phyloP scores from a whole-genome alignment of 2,329 filamentous ascomycete genomes.

The Colletotrichum tropicicola region DNA sequence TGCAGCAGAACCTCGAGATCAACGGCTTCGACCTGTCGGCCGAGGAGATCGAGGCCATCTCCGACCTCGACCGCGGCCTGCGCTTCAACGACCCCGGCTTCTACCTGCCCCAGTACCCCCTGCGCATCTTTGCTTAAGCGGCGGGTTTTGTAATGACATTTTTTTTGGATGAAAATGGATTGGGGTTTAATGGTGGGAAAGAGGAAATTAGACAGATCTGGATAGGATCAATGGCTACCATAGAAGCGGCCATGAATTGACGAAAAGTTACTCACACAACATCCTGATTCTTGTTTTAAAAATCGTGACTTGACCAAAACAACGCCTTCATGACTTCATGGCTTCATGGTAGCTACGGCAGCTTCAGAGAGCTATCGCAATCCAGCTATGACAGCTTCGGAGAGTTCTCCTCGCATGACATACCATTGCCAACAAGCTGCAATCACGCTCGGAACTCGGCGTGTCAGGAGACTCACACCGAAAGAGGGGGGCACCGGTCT shows the following conservation, averaged over 20 bases:
- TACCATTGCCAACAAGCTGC: background rate
- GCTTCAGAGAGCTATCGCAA: no score
- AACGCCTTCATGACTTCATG: no score
- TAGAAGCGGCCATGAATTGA: constrained; percentile 8
- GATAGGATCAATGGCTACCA: background rate
- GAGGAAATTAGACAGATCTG: background rate
- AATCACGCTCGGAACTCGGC: constrained; percentile 8
- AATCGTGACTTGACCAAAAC: no score
- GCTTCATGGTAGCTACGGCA: no score
- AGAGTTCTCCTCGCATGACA: no score
- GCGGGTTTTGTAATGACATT: background rate
- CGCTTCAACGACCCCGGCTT: constrained; percentile 69
- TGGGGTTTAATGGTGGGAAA: background rate
- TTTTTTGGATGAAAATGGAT: background rate
- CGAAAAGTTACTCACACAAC: background rate
- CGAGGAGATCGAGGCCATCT: constrained; percentile 65
- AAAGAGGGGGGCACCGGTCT: background rate
- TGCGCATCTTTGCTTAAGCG: constrained; percentile 61
- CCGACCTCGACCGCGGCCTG: constrained; percentile 59
- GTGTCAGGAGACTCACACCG: no score
- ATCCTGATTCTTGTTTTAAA: background rate
- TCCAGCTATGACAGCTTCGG: no score
- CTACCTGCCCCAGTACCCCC: constrained; percentile 49
- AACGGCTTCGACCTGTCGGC: constrained; percentile 61
- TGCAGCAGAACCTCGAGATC: constrained; percentile 66